Base-by-base conservation (phyloP, 192 early-diverging fungal genomes). In the Backusella morwellensis region DNA sequence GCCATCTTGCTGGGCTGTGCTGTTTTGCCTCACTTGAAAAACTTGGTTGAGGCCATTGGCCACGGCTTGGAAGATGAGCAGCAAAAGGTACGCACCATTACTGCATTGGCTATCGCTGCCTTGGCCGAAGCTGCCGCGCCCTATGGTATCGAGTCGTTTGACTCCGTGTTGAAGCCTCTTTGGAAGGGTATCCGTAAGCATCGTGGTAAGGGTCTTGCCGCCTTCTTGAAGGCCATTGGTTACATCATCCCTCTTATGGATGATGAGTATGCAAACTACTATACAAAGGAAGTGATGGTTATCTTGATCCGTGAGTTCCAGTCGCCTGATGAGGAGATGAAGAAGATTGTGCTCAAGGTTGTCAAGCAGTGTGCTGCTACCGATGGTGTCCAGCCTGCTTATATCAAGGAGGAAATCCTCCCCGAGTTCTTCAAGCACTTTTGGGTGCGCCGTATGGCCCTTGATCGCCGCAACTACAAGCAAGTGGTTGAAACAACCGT, bases 181-280 rank as follows among this genome's bases (percentile, higher is more conserved):
- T 97, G 95, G 95, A 87, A 89, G 32, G 98, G 97, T 72, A 95
- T 97, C 77, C 93, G 93, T 78, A 93, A 94, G 80, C 97, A 99
- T 80, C 92, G 98, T 77, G 96, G 97, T 77, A 97, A 96, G 80
- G 95, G 95, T 17, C 86, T 98, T 36, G 97, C 98, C 9, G 97
- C 97, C 0, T 98, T 99, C 86, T 86, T 99, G 76, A 98, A 99
- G 82, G 97, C 97, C n/a, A 95, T 98, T 79, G 98, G 98, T 35
- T 98, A 93, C 75, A 96, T 99, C 70, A 98, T 99, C 74, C 97
- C 98, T 23, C 85, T 99, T 66, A 98, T 99, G 97, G 96, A 97
- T 75, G 88, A 89, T 44, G 97, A 98, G 78, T 92, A 97, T 75
- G 96, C 97, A 59, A 96, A 94, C 82, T 92, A 94, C 80, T 96